Evolutionary conservation across 441 rosid species (phyloP), one percentile per base, ranked within the genome.

Genomic region (Biscutella laevigata): DNA sequence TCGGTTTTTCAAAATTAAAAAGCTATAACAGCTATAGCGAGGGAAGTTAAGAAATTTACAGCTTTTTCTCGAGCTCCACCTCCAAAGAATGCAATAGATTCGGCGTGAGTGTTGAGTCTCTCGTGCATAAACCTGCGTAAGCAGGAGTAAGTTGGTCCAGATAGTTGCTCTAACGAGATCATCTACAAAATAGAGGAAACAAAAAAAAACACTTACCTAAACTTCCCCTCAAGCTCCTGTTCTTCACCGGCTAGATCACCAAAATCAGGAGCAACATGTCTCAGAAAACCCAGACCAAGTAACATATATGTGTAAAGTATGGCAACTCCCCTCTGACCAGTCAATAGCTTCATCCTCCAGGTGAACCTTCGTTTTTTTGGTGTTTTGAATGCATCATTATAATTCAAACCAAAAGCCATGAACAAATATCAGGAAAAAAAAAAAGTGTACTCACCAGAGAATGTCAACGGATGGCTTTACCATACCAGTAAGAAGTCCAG

Each of bases 311-410:
- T 74, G 73, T 94, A 94, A 64, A 94, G 75, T 59, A 94, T 87
- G 66, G 88, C 88, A 62, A 94, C 96, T 53, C 99, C 99, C 62
- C 99, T 85, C 68, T 28, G 85, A 57, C 99, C 99, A 46, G 97
- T 90, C 80, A 94, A 71, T 32, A 80, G 83, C 85, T 87, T 87
- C 99, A 94, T 94, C 77, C 98, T 88, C 99, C 99, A 94, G 42
- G 99, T 90, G 66, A 94, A 90, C 99, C 97, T 94, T 50, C 59
- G 43, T 65, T 25, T 11, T 54, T 37, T 20, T 10, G 8, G 19
- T 30, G 6, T 17, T 61, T 63, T 43, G 37, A 50, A 57, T 70
- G 24, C 50, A 51, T 48, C 32, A 17, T 15, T 58, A 48, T 50
- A 36, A 39, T 56, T 59, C 33, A 66, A 36, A 49, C 53, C 44